Conservation (phyloP, 2,329 filamentous ascomycete genomes). For the Penicillium palitans region DNA sequence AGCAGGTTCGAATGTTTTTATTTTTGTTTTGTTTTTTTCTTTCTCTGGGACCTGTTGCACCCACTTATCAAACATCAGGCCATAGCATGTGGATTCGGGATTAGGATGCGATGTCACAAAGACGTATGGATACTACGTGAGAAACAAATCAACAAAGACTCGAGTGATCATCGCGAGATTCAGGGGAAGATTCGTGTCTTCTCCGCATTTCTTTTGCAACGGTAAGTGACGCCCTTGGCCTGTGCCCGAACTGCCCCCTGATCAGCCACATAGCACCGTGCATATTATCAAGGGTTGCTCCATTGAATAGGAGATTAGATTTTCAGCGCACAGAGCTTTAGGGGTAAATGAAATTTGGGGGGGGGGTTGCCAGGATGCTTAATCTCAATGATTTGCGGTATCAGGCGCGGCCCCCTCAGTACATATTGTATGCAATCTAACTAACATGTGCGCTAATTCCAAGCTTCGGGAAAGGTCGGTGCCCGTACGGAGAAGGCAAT, state of each 20-base stretch:
- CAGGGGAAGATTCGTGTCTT: background rate
- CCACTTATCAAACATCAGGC: conserved; percentile 1
- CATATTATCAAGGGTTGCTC: background rate
- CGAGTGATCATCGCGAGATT: background rate
- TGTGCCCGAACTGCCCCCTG: background rate
- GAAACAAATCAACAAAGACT: background rate
- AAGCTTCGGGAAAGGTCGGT: background rate
- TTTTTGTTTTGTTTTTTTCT: too few species aligned
- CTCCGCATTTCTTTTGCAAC: conserved; percentile 2
- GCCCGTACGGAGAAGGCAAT: background rate
- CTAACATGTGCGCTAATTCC: conserved; percentile 1
- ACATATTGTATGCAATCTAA: background rate
- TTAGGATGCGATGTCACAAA: background rate
- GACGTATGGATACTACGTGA: background rate
- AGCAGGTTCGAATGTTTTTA: background rate
- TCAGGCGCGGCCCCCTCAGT: background rate
- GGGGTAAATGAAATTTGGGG: background rate
- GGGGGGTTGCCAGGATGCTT: background rate
- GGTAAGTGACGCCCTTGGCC: background rate
- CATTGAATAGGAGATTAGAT: background rate
- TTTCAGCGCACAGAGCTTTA: background rate
- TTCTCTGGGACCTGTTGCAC: background rate
- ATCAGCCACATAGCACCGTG: conserved; percentile 6
- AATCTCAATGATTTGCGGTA: background rate
- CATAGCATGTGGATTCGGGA: conserved; percentile 5